Conservation (phyloP, 2,329 filamentous ascomycete genomes). For the Pseudogymnoascus sp. region DNA sequence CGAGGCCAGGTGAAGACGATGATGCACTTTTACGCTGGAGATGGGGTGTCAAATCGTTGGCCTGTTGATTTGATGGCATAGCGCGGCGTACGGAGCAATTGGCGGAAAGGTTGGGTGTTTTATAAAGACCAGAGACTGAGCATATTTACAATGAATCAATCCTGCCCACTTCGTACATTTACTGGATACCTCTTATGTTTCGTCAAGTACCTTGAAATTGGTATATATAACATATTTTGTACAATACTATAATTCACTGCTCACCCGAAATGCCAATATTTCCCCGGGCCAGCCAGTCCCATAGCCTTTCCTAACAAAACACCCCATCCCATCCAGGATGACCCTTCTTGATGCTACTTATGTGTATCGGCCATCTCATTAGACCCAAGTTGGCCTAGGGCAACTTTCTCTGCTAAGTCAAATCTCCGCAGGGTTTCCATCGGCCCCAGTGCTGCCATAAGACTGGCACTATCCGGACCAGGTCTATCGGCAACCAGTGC, state of each 20-base stretch:
- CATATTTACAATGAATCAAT: conserved; percentile 2
- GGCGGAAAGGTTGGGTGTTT: not conserved
- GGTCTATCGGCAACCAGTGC: conserved; percentile 42
- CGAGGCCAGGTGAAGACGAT: not conserved
- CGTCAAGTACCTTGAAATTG: not conserved
- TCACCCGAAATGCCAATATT: not conserved
- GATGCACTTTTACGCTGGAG: not conserved
- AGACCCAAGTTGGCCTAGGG: not conserved
- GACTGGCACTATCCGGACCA: conserved; percentile 44
- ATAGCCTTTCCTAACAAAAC: not conserved
- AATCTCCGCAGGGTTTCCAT: conserved; percentile 38
- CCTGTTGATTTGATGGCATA: conserved; percentile 4
- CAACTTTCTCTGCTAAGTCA: conserved; percentile 15
- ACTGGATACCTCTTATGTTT: not conserved
- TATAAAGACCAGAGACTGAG: not conserved
- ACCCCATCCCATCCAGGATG: not conserved
- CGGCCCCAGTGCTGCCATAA: conserved; percentile 47
- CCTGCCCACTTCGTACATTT: not conserved
- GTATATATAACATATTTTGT: not conserved
- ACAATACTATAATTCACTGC: not conserved
- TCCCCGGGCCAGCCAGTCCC: not conserved
- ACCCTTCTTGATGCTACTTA: not conserved
- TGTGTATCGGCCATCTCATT: not conserved
- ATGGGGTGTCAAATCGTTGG: not conserved
- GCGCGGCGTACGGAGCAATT: conserved; percentile 4